Percentiles rank a stretch among this genome's conserved stretches.
phyloP scores from a whole-genome alignment of 805 yeast species.

The Sugiyamaella mastotermitis region DNA sequence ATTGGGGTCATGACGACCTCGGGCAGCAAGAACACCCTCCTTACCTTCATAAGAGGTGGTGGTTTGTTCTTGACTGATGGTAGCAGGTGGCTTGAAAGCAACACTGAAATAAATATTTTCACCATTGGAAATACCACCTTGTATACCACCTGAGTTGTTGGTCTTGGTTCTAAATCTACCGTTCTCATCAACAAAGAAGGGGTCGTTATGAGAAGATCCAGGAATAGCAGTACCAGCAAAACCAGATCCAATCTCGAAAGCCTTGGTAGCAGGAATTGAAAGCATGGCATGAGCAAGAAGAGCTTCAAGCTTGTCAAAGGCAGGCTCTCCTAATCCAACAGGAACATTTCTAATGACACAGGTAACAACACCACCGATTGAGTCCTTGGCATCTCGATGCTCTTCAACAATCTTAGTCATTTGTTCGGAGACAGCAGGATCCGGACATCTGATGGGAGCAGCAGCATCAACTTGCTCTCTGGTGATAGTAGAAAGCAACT shows the following conservation, averaged over 20 bases:
- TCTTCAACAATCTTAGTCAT: conserved; percentile 87
- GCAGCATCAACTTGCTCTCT: conserved; percentile 82
- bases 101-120: conserved; percentile 91
- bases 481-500: conserved; percentile 67
- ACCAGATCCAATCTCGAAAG: conserved; percentile 96
- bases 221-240: conserved; percentile 84
- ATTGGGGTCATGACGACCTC: conserved; percentile 98
- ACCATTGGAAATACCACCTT: conserved; percentile 97
- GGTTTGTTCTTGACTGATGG: conserved; percentile 86
- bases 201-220: conserved; percentile 92
- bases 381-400: conserved; percentile 79
- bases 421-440: conserved; percentile 54
- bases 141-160: conserved; percentile 94
- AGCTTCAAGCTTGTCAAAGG: conserved; percentile 95
- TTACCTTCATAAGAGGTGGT: conserved; percentile 87
- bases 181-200: conserved; percentile 58
- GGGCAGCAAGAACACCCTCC: conserved; percentile 83
- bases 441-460: conserved; percentile 95
- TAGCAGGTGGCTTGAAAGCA: conserved; percentile 97
- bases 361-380: conserved; percentile 97
- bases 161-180: conserved; percentile 77
- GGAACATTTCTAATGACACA: conserved; percentile 95
- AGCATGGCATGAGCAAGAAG: conserved; percentile 95
- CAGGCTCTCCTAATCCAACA: conserved; percentile 95
- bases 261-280: conserved; percentile 96